A percentile compares a stretch with the other conserved stretches of the same genome.
phyloP scores from a whole-genome alignment of 1,284 basidiomycete species.

The Naganishia sp. region DNA sequence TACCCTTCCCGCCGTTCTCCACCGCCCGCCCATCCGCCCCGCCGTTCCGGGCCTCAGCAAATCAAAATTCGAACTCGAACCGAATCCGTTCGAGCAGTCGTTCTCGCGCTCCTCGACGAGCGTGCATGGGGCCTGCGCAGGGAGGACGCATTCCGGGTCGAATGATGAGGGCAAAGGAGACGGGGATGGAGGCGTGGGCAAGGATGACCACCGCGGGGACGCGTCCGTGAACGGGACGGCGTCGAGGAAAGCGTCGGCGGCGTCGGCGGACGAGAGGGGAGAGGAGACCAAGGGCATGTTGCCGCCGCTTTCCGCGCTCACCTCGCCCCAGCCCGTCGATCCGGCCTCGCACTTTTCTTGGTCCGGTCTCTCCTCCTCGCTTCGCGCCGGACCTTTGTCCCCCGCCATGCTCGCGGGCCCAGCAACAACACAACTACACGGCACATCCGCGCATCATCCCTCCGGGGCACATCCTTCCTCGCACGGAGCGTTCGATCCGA shows the following conservation, averaged over 20 bases:
- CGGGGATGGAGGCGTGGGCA: not conserved
- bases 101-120: slow-evolving; percentile 63
- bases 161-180: slow-evolving; percentile 2
- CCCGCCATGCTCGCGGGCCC: slow-evolving; percentile 95
- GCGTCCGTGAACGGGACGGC: too few relatives aligned
- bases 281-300: slow-evolving; percentile 63
- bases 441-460: not conserved
- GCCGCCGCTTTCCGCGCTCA: slow-evolving; percentile 81
- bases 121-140: slow-evolving; percentile 12
- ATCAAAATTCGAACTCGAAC: slow-evolving; percentile 65
- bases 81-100: slow-evolving; percentile 94
- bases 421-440: slow-evolving; percentile 34
- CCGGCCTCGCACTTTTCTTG: slow-evolving; percentile 66
- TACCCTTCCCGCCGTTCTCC: slow-evolving; percentile 22
- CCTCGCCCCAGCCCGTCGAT: slow-evolving; percentile 70
- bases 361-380: slow-evolving; percentile 62
- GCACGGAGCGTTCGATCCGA: slow-evolving; percentile 65
- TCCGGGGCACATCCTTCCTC: not conserved
- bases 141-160: slow-evolving; percentile 4
- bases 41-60: slow-evolving; percentile 35
- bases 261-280: not conserved
- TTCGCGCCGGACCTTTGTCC: slow-evolving; percentile 85
- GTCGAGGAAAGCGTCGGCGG: not conserved
- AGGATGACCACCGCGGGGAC: slow-evolving; percentile 1
- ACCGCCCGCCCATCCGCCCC: slow-evolving; percentile 46